Evolutionary conservation across 2,329 filamentous ascomycete species (phyloP).

Genomic region (Aspergillus awamori): DNA sequence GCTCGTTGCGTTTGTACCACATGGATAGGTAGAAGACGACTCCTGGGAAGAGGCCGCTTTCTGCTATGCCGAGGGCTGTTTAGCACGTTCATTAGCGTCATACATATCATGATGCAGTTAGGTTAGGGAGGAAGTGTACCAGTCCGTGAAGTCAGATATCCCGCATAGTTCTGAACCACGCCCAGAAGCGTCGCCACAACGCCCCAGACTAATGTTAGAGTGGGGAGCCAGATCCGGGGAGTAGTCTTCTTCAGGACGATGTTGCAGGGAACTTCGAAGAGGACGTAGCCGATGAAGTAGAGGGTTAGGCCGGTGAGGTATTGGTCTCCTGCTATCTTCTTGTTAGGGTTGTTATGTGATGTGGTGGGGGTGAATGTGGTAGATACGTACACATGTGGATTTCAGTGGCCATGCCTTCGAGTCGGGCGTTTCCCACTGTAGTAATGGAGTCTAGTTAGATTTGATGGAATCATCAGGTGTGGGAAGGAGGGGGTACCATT

Average conservation of each 20-base stretch:
- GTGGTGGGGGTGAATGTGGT: neutral
- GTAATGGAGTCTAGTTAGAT: neutral
- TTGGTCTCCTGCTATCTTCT: conserved; percentile 37
- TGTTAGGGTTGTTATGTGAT: no score
- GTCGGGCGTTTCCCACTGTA: conserved; percentile 42
- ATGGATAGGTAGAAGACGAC: conserved; percentile 63
- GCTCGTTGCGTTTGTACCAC: conserved; percentile 65
- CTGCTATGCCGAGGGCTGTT: conserved; percentile 53
- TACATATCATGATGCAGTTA: no score
- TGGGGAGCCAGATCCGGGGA: conserved; percentile 44
- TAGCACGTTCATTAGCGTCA: neutral
- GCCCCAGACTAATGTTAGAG: conserved; percentile 52
- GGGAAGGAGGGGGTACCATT: conserved; percentile 34
- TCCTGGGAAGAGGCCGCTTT: conserved; percentile 58
- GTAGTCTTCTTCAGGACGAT: conserved; percentile 44
- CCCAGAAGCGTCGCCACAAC: conserved; percentile 55
- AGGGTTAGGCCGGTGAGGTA: conserved; percentile 45
- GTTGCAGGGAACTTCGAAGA: conserved; percentile 48
- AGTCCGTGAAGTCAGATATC: conserved; percentile 53
- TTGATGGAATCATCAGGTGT: no score
- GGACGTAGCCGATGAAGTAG: conserved; percentile 44
- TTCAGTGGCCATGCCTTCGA: conserved; percentile 43
- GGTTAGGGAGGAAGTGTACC: conserved; percentile 8
- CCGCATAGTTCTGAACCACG: conserved; percentile 51
- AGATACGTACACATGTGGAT: conserved; percentile 40